phyloP scores from a whole-genome alignment of 2,329 filamentous ascomycete genomes.

The Botrytis tulipae region DNA sequence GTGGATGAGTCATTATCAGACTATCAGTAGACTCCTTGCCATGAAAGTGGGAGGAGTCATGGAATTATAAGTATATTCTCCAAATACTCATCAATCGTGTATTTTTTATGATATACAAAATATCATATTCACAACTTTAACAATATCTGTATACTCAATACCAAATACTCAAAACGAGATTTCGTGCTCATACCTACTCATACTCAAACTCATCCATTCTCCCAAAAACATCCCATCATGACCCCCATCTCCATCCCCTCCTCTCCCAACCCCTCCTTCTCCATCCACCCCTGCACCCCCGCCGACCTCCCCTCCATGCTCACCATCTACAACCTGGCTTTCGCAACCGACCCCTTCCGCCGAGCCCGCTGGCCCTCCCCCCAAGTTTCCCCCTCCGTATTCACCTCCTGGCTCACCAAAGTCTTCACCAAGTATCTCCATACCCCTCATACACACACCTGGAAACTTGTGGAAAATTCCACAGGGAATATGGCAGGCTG shows the following conservation, averaged over 20 bases:
- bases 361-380: constrained; percentile 28
- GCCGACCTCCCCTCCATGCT: constrained; percentile 37
- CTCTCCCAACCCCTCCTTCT: constrained; percentile 20
- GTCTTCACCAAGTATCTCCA: constrained; percentile 36
- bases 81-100: background rate
- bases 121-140: background rate
- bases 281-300: constrained; percentile 27
- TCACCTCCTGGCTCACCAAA: constrained; percentile 35
- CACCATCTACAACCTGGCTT: constrained; percentile 38
- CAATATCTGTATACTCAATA: background rate
- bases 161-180: too few species aligned
- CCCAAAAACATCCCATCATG: background rate
- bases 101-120: background rate
- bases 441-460: constrained; percentile 37
- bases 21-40: background rate
- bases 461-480: constrained; percentile 38
- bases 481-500: constrained; percentile 38
- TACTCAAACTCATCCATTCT: background rate
- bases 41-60: background rate
- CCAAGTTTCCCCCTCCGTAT: constrained; percentile 22
- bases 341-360: constrained; percentile 34
- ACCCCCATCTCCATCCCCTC: background rate
- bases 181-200: too few species aligned
- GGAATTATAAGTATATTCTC: background rate
- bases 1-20: background rate